Conservation (phyloP, 1,284 basidiomycete species). For the Trametes versicolor region DNA sequence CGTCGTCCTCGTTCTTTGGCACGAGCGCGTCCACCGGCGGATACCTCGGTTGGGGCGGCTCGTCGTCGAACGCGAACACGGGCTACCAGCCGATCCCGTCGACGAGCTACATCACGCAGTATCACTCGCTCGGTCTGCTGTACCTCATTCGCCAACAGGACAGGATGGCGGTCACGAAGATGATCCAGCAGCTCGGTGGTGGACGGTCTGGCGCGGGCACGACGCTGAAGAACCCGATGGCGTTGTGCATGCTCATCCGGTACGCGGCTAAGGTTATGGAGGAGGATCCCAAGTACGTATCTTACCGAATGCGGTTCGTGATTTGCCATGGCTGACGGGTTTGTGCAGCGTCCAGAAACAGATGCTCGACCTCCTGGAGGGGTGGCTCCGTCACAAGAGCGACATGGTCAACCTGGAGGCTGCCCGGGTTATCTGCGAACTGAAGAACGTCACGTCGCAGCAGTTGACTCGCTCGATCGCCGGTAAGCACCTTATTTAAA, state of each 20-base stretch:
- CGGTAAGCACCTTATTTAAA: slow-evolving; percentile 57
- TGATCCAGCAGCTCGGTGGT: slow-evolving; percentile 97
- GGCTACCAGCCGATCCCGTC: slow-evolving; percentile 86
- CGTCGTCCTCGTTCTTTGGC: slow-evolving; percentile 75
- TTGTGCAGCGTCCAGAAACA: slow-evolving; percentile 81
- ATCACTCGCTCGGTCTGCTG: slow-evolving; percentile 94
- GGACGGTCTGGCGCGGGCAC: slow-evolving; percentile 86
- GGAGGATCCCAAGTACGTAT: slow-evolving; percentile 92
- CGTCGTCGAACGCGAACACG: slow-evolving; percentile 56
- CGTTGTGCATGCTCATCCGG: slow-evolving; percentile 98
- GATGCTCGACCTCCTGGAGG: slow-evolving; percentile 95
- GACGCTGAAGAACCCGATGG: slow-evolving; percentile 94
- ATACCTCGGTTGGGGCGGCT: slow-evolving; percentile 78
- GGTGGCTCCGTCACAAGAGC: slow-evolving; percentile 97
- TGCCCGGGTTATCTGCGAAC: slow-evolving; percentile 96
- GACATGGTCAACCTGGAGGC: slow-evolving; percentile 99
- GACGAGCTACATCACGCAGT: slow-evolving; percentile 95
- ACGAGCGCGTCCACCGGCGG: slow-evolving; percentile 58
- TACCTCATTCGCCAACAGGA: slow-evolving; percentile 98
- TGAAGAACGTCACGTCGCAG: slow-evolving; percentile 82
- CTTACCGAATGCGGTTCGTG: neutral
- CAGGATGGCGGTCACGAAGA: slow-evolving; percentile 98
- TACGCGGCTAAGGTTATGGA: slow-evolving; percentile 99
- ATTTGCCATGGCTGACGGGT: neutral
- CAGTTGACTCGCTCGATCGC: slow-evolving; percentile 92